Conservation (phyloP, 2,329 filamentous ascomycete genomes). For the Aureobasidium lini region DNA sequence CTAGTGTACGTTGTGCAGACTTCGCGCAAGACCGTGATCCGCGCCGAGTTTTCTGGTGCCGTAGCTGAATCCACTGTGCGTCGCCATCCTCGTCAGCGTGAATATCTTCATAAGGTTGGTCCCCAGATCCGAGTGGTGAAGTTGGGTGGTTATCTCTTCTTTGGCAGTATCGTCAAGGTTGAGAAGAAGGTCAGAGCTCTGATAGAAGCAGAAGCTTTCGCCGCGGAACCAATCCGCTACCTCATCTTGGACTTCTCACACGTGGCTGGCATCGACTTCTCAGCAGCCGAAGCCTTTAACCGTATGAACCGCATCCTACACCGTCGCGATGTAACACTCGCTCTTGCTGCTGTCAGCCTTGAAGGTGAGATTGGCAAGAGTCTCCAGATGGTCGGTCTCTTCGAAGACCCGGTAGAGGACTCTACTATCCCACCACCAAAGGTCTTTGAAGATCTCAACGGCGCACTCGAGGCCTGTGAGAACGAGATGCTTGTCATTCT, state of each 20-base stretch:
- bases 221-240: conserved; percentile 73
- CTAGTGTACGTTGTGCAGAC: conserved; percentile 87
- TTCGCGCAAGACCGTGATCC: conserved; percentile 79
- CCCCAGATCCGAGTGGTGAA: conserved; percentile 87
- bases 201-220: conserved; percentile 75
- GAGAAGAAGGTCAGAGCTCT: conserved; percentile 79
- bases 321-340: conserved; percentile 68
- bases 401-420: conserved; percentile 64
- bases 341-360: conserved; percentile 74
- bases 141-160: conserved; percentile 92
- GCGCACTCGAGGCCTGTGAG: conserved; percentile 86
- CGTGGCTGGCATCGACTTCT: conserved; percentile 91
- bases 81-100: conserved; percentile 79
- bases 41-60: conserved; percentile 82
- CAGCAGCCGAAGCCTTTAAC: conserved; percentile 89
- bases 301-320: conserved; percentile 79
- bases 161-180: conserved; percentile 92
- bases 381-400: conserved; percentile 76
- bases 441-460: conserved; percentile 84
- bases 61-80: conserved; percentile 88
- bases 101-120: conserved; percentile 78
- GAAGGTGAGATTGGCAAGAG: conserved; percentile 68
- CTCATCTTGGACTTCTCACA: conserved; percentile 82
- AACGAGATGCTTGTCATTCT: conserved; percentile 69
- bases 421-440: conserved; percentile 41